Evolutionary conservation across 371 early-diverging fungal species (phyloP).

Genomic region (Mortierella polycephala): DNA sequence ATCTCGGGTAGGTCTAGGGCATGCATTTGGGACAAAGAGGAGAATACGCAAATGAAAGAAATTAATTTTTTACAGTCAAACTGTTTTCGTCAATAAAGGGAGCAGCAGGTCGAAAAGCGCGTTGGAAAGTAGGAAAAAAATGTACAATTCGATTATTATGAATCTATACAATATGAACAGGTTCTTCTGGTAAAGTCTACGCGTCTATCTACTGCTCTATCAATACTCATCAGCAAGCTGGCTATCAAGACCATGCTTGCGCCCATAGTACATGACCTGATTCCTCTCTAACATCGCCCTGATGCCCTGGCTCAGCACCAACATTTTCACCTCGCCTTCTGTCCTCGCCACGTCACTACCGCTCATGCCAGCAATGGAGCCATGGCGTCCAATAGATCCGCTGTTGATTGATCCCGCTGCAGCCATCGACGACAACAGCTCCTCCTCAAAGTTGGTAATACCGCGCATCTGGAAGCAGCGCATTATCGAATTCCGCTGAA

Average conservation of each 20-base stretch:
- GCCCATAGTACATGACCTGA: conserved; percentile 37
- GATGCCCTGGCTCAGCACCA: conserved; percentile 18
- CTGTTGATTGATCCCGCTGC: conserved; percentile 9
- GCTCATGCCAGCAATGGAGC: conserved; percentile 6
- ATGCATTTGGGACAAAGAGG: too few species aligned
- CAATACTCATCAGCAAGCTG: conserved; percentile 22
- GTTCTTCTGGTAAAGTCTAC: too few species aligned
- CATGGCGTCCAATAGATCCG: conserved; percentile 19
- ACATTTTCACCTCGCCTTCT: conserved; percentile 22
- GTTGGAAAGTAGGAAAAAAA: too few species aligned
- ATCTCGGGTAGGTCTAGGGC: too few species aligned
- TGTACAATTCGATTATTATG: too few species aligned
- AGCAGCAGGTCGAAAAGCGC: too few species aligned
- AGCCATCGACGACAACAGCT: conserved; percentile 10
- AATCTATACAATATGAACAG: too few species aligned
- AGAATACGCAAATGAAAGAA: too few species aligned
- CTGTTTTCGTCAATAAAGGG: too few species aligned
- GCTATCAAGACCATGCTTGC: conserved; percentile 32
- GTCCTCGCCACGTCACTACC: conserved; percentile 9
- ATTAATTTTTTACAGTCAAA: too few species aligned
- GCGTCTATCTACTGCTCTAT: too few species aligned
- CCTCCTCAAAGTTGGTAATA: conserved; percentile 45
- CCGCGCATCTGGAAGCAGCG: conserved; percentile 34
- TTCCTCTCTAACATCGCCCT: conserved; percentile 37
- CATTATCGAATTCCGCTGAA: conserved; percentile 21